Base-by-base conservation (phyloP, 2,329 filamentous ascomycete genomes). In the Seiridium unicorne region DNA sequence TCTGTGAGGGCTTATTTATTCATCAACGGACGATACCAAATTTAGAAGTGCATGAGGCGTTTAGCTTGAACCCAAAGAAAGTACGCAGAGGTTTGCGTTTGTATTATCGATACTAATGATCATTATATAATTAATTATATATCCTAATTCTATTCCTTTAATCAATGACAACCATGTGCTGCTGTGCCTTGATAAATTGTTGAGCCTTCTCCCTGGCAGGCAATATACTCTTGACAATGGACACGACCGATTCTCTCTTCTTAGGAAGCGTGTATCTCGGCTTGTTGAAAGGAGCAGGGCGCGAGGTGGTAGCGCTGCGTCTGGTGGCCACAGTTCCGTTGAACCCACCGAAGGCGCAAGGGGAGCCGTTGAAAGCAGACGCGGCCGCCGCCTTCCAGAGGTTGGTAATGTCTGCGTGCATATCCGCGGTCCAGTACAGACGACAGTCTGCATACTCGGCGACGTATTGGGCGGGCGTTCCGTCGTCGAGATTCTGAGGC, bases 381-480 rank as follows among this genome's bases (percentile, higher is more conserved):
- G 71, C 64, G 0, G 77, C 77, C 1, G 76, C 74, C 5, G 76
- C 73, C 67, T 78, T 78, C 81, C 81, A 84, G 26, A 80, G 69
- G 44, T 76, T 77, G 8, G 72, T 73, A 51, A 81, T 74, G 62
- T 82, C 78, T 7, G 69, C 74, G 51, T 80, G 65, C 77, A 83
- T 84, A n/a, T 72, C 74, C 40, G 74, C 73, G 3, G 81, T 83
- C 72, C 80, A 83, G 70, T 77, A 83, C 34, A 84, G 76, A 13
- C 81, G 74, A 67, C 81, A 84, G 66, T 83, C 80, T 1, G 77
- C 72, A 32, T 77, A 70, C 68, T 83, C 79, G 51, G 75, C 76
- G 1, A 80, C 69, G 61, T 77, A 84, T 63, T 84, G 81, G 13
- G 81, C 72, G 3, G 81, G 81, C 0, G 73, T 65, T 9, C 76